Evolutionary conservation across 495 filamentous ascomycete genomes (phyloP).

Genomic region (Beverwykella pulmonaria): DNA sequence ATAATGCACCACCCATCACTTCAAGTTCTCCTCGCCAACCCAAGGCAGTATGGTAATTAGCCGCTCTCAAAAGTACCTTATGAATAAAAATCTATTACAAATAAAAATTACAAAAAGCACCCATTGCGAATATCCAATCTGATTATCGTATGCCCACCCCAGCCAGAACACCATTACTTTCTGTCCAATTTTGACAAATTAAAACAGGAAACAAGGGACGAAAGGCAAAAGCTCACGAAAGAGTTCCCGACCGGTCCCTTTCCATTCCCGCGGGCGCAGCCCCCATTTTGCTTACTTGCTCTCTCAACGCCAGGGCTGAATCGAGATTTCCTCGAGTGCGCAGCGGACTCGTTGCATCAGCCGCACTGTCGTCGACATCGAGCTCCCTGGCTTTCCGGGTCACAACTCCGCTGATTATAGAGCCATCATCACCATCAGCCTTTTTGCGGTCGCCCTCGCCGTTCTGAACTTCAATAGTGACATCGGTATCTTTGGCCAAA

Average conservation of each 20-base stretch:
- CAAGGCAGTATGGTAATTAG: too few relatives aligned
- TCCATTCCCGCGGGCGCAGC: conserved; percentile 25
- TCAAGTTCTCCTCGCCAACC: too few relatives aligned
- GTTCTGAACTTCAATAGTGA: conserved; percentile 58
- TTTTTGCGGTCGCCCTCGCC: conserved; percentile 57
- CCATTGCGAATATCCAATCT: too few relatives aligned
- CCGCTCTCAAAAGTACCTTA: too few relatives aligned
- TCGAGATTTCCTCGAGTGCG: conserved; percentile 30
- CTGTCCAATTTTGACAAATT: too few relatives aligned
- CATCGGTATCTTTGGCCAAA: conserved; percentile 62
- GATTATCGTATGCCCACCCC: too few relatives aligned
- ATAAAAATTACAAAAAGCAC: too few relatives aligned
- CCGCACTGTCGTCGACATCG: conserved; percentile 37
- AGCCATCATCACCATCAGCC: conserved; percentile 22
- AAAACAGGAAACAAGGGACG: not conserved
- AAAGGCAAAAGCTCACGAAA: conserved; percentile 12
- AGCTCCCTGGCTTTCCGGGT: conserved; percentile 18
- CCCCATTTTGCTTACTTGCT: conserved; percentile 15
- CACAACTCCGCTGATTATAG: conserved; percentile 1
- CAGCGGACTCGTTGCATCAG: conserved; percentile 37
- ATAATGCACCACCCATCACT: too few relatives aligned
- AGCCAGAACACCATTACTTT: too few relatives aligned
- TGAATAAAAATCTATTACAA: too few relatives aligned
- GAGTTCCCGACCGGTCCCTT: conserved; percentile 17
- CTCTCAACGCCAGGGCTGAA: conserved; percentile 5